Conservation (phyloP, 2,329 filamentous ascomycete species). For the Zarea fungicola region DNA sequence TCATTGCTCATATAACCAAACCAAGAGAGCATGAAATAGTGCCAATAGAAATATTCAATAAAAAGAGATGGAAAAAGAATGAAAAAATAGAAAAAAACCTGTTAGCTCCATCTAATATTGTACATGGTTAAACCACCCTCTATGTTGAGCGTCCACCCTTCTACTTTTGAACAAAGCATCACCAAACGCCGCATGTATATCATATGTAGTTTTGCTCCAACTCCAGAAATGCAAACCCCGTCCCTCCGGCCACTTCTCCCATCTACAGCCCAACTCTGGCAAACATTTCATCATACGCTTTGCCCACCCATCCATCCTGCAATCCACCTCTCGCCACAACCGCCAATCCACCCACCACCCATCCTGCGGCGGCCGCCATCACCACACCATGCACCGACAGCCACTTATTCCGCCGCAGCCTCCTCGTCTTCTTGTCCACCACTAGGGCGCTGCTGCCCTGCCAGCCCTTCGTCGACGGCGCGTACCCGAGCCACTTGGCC, state of each 20-base stretch:
- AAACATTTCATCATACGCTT: constrained; percentile 67
- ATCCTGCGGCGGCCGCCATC: constrained; percentile 55
- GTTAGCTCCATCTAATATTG: too few relatives aligned
- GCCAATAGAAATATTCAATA: too few relatives aligned
- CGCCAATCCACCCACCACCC: constrained; percentile 76
- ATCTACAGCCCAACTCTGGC: constrained; percentile 25
- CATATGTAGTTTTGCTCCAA: neutral
- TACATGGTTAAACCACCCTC: too few relatives aligned
- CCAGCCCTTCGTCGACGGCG: constrained; percentile 51
- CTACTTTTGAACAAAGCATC: too few relatives aligned
- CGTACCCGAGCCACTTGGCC: constrained; percentile 71
- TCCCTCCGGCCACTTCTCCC: neutral
- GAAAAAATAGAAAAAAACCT: too few relatives aligned
- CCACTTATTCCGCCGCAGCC: constrained; percentile 60
- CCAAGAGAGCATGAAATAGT: too few relatives aligned
- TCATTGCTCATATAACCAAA: too few relatives aligned
- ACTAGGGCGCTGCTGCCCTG: constrained; percentile 36
- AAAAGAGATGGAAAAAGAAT: too few relatives aligned
- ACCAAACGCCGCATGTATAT: neutral
- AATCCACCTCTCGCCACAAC: constrained; percentile 68
- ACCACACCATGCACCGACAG: constrained; percentile 64
- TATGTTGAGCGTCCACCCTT: too few relatives aligned
- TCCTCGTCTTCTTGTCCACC: constrained; percentile 46
- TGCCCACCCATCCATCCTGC: constrained; percentile 72
- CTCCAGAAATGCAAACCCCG: neutral